phyloP scores from a whole-genome alignment of 2,329 filamentous ascomycete genomes.

The Neonectria punicea region DNA sequence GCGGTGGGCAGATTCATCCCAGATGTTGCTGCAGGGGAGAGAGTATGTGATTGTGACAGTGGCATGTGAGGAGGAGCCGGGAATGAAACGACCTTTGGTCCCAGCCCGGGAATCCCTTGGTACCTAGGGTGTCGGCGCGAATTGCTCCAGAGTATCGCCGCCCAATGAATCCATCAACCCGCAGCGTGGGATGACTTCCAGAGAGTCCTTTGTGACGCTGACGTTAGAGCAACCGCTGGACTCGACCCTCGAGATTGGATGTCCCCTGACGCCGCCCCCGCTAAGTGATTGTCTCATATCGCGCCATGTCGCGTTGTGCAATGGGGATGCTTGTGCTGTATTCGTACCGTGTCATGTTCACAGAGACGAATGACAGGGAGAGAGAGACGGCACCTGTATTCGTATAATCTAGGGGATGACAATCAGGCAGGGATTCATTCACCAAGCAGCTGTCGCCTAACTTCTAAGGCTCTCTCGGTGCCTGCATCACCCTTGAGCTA shows the following conservation, averaged over 20 bases:
- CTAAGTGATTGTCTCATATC: conserved; percentile 4
- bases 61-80: background rate
- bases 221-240: background rate
- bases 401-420: background rate
- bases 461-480: background rate
- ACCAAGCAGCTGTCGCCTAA: background rate
- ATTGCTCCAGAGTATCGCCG: background rate
- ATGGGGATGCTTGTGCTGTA: background rate
- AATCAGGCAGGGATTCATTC: background rate
- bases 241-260: background rate
- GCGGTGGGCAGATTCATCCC: background rate
- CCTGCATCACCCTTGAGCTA: background rate
- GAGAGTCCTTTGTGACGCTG: background rate
- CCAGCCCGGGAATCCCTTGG: background rate
- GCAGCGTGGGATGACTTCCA: background rate
- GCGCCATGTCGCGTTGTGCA: background rate
- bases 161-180: background rate
- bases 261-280: conserved; percentile 2
- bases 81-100: conserved; percentile 1
- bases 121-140: background rate
- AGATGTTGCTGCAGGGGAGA: background rate
- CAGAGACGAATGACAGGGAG: background rate
- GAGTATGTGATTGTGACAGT: background rate
- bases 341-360: background rate
- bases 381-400: background rate